Evolutionary conservation across 2,329 filamentous ascomycete species (phyloP), one percentile per base, ranked within the genome.

Genomic region (Cladophialophora bantiana): DNA sequence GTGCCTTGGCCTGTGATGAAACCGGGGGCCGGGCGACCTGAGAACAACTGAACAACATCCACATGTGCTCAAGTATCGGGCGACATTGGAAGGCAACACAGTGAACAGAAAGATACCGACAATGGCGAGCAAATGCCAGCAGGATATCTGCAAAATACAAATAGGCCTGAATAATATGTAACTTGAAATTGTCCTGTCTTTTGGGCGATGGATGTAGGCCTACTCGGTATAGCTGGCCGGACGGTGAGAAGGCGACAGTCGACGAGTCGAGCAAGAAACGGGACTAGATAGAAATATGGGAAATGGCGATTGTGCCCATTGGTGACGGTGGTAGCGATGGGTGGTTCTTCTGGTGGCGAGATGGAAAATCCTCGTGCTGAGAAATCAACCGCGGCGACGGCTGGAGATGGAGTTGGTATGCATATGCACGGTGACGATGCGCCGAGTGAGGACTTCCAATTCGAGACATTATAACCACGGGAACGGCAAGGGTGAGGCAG

Each of bases 111-210:
- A 58, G 26, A 59, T 58, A 63, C 48, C 65, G 50, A 54, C 66
- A 62, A 50, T 64, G 18, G 45, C 45, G 10, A 50, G 20, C 1
- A 15, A 31, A 26, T 50, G 64, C 62, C 59, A 57, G 67, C 60
- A 62, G 64, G 56, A 55, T 66, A 60, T 64, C 67, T 64, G 60
- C 52, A 26, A 64, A 64, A 56, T 66, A 64, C 50, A 53, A 53
- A 64, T 62, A 64, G 34, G 55, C 40, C 40, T 61, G 45, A 59
- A 42, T 63, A 26, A 35, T 12, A 52, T 32, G 54, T 35, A 26
- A 58, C 52, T 36, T n/a, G 31, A 12, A 34, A 12, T 42, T 12
- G 34, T 18, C 40, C 34, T 12, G 40, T 31, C 45, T 5, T 3
- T 26, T 26, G 26, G 26, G 26, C 26, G 3, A 26, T 26, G 26